Base-by-base conservation (phyloP, 2,329 filamentous ascomycete genomes). In the Massarina eburnea region DNA sequence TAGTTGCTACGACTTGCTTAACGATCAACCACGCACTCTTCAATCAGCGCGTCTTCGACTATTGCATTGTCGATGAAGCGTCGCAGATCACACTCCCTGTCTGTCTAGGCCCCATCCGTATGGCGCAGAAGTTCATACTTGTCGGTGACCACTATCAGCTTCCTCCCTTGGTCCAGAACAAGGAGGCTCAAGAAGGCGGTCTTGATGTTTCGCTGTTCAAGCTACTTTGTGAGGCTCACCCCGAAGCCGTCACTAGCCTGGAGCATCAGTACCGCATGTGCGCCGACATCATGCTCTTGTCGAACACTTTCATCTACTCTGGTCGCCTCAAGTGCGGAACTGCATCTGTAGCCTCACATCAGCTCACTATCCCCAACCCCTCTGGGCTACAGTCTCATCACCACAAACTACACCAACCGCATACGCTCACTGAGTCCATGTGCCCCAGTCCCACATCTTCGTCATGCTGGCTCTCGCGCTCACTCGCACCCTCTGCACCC, bases 231-330 rank as follows among this genome's bases (percentile, higher is more conserved):
- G 94, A 97, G 61, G 80, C 82, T 1, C 91, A 97, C 52, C 91
- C 94, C 0, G 76, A 83, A 37, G 91, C 91, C 1, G 91, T 99
- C 2, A 89, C 95, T 51, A 95, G 88, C 52, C 80, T 99, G 1
- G 91, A 94, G 60, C 91, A 96, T 62, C 94, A 99, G 67, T 99
- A 99, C 66, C 89, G 94, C 50, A 99, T 99, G 94, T 96, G 90
- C 61, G 88, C 94, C 57, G 94, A 99, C 51, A 88, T 99, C 49
- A 97, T 97, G 92, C 80, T 86, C 2, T 80, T 99, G 12, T 95
- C 90, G 52, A 99, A 96, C 69, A 88, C 82, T 1, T 80, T 99
- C 45, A 96, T 99, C 60, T 99, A 99, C 72, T 79, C 85, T n/a
- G 92, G 91, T 4, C 82, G 85, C 27, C 79, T 99, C 29, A 92